Percentiles rank a stretch among this genome's conserved stretches.
Conservation (phyloP, 1,139 yeast species). For the Nadsonia commutata region DNA sequence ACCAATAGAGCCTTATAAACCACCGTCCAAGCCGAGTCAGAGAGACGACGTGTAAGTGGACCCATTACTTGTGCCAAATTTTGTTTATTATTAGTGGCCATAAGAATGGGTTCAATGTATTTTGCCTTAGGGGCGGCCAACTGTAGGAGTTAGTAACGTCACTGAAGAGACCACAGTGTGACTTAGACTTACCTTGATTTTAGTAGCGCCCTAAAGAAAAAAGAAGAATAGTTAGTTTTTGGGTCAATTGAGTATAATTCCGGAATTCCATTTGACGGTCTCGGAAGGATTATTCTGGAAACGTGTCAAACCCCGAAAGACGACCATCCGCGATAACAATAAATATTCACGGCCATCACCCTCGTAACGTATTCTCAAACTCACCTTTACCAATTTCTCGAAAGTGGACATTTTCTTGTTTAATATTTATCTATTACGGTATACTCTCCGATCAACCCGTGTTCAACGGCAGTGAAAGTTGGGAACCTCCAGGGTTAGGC, state of each 20-base stretch:
- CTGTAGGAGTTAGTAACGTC: conserved; percentile 22
- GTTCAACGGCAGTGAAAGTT: too few relatives aligned
- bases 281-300: too few relatives aligned
- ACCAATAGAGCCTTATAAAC: conserved; percentile 78
- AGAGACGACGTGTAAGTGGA: conserved; percentile 43
- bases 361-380: conserved; percentile 6
- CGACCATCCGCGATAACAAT: too few relatives aligned
- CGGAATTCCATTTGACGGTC: background rate
- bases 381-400: conserved; percentile 44
- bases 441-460: too few relatives aligned
- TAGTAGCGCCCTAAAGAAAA: conserved; percentile 43
- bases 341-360: background rate
- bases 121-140: conserved; percentile 98
- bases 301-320: too few relatives aligned
- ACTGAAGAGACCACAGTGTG: conserved; percentile 7
- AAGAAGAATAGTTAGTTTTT: background rate
- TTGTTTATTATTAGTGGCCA: conserved; percentile 39
- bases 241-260: background rate
- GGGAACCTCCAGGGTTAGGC: too few relatives aligned
- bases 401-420: background rate
- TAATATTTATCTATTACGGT: too few relatives aligned
- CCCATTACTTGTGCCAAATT: conserved; percentile 59
- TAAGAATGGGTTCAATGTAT: conserved; percentile 81
- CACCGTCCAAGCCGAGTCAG: conserved; percentile 72
- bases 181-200: conserved; percentile 27